These are phyloP conservation scores for Annona cherimola DNA, from an alignment of 164 flowering plant species.

Conservation along the genomic window DNA sequence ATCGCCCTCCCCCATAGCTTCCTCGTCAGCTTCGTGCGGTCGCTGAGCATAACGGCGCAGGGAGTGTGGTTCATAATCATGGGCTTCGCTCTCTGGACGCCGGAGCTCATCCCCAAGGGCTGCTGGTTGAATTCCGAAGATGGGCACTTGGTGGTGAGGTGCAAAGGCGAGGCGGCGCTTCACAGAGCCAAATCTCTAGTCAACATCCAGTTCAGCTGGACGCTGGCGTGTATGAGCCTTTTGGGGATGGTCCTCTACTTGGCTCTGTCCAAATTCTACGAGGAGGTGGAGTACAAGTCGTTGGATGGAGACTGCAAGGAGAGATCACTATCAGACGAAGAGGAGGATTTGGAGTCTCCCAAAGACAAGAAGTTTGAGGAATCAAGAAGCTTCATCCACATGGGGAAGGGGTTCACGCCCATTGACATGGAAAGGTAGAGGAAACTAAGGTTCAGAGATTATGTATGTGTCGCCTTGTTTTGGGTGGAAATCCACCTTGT, in stretches of 20 bases:
- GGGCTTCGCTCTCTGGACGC: conserved; percentile 81
- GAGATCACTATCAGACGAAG: conserved; percentile 6
- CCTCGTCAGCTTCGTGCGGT: conserved; percentile 60
- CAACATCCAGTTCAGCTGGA: conserved; percentile 67
- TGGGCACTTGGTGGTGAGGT: conserved; percentile 55
- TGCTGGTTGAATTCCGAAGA: conserved; percentile 53
- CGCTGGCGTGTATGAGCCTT: conserved; percentile 27
- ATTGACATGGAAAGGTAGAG: conserved; percentile 38
- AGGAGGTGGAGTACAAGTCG: conserved; percentile 28
- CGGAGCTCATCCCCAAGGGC: conserved; percentile 50
- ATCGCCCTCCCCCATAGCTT: conserved; percentile 45
- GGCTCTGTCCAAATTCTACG: conserved; percentile 21
- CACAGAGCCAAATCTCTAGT: conserved; percentile 61
- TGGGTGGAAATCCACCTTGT: conserved; percentile 6
- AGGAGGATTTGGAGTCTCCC: conserved; percentile 25
- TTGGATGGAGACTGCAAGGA: conserved; percentile 14
- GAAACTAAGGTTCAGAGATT: not conserved
- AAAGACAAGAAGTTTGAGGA: conserved; percentile 12
- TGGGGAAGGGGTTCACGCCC: conserved; percentile 27
- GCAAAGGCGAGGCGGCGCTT: conserved; percentile 38
- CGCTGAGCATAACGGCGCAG: conserved; percentile 55
- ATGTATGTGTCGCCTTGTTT: conserved; percentile 6
- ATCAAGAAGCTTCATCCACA: conserved; percentile 28
- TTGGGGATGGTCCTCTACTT: conserved; percentile 40
- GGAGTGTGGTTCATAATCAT: conserved; percentile 69